Evolutionary conservation across 2,329 filamentous ascomycete genomes (phyloP).

Genomic region (Fusarium algeriense): DNA sequence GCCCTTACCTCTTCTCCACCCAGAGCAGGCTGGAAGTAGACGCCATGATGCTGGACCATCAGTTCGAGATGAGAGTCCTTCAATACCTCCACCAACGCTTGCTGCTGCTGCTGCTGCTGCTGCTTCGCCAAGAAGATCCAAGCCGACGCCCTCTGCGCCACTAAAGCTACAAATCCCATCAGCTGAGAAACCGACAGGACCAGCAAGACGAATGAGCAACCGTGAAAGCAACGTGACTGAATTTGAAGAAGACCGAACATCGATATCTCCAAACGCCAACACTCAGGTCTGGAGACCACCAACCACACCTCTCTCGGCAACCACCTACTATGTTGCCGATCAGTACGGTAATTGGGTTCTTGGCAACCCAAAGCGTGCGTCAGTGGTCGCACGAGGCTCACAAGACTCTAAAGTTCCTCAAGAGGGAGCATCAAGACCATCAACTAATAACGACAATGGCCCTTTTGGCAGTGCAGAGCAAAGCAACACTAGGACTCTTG

Average conservation of each 20-base stretch:
- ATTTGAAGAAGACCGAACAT: constrained; percentile 63
- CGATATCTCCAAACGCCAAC: constrained; percentile 52
- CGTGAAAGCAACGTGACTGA: constrained; percentile 63
- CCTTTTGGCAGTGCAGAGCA: constrained; percentile 1
- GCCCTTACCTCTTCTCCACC: constrained; percentile 26
- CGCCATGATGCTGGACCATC: constrained; percentile 19
- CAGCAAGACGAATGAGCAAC: constrained; percentile 22
- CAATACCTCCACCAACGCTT: constrained; percentile 28
- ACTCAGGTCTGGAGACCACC: constrained; percentile 64
- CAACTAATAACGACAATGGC: constrained; percentile 40
- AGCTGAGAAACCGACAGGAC: constrained; percentile 8
- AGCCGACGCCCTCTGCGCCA: constrained; percentile 38
- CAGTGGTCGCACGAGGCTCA: constrained; percentile 42
- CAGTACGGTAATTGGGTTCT: constrained; percentile 67
- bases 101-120: constrained; percentile 6
- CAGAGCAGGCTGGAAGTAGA: constrained; percentile 24
- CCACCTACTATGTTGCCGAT: constrained; percentile 64
- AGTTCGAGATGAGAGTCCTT: constrained; percentile 16
- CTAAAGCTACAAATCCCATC: constrained; percentile 50
- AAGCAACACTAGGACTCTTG: constrained; percentile 27
- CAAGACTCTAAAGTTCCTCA: constrained; percentile 32
- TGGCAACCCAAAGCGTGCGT: constrained; percentile 52
- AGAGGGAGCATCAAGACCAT: constrained; percentile 26
- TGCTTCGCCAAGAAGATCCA: constrained; percentile 30
- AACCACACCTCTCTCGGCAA: constrained; percentile 59